A percentile compares a stretch with the other conserved stretches of the same genome.
These are phyloP conservation scores for Kwoniella sp. DNA, from an alignment of 768 basidiomycete genomes.

Conservation along the genomic window DNA sequence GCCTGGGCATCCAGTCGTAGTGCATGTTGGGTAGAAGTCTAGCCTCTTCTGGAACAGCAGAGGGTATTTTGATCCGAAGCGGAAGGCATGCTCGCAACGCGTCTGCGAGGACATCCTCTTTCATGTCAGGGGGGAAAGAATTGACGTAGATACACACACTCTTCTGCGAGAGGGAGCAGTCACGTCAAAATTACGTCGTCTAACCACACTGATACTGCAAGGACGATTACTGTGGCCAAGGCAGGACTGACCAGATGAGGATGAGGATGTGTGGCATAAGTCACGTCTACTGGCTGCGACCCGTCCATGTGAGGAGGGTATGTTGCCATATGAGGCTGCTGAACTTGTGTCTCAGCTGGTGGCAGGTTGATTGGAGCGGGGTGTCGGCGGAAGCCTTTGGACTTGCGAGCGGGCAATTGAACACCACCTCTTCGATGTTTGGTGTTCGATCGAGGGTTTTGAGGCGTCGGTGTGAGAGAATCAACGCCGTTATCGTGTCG, in stretches of 20 bases:
- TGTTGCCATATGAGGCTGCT: background rate
- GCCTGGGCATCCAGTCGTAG: slow-evolving; percentile 46
- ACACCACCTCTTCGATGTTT: background rate
- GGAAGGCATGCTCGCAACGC: slow-evolving; percentile 39
- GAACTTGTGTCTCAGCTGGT: background rate
- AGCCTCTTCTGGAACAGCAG: slow-evolving; percentile 18
- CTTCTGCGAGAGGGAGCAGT: background rate
- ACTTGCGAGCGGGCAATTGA: background rate
- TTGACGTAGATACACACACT: slow-evolving; percentile 26
- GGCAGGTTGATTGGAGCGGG: background rate
- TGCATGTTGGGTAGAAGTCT: slow-evolving; percentile 36
- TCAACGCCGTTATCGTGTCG: background rate
- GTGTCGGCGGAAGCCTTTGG: too few species aligned
- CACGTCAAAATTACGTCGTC: too few species aligned
- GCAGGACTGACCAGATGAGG: slow-evolving; percentile 17
- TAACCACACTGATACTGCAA: too few species aligned
- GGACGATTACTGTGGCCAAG: slow-evolving; percentile 15
- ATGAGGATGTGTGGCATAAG: slow-evolving; percentile 6
- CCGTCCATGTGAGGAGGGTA: background rate
- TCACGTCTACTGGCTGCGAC: background rate
- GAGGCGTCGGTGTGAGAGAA: slow-evolving; percentile 6
- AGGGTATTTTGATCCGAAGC: slow-evolving; percentile 31
- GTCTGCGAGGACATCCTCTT: slow-evolving; percentile 31
- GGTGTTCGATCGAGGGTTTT: background rate
- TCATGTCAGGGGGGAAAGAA: slow-evolving; percentile 28